phyloP scores from a whole-genome alignment of 345 rosid species.

The Kandelia obovata region DNA sequence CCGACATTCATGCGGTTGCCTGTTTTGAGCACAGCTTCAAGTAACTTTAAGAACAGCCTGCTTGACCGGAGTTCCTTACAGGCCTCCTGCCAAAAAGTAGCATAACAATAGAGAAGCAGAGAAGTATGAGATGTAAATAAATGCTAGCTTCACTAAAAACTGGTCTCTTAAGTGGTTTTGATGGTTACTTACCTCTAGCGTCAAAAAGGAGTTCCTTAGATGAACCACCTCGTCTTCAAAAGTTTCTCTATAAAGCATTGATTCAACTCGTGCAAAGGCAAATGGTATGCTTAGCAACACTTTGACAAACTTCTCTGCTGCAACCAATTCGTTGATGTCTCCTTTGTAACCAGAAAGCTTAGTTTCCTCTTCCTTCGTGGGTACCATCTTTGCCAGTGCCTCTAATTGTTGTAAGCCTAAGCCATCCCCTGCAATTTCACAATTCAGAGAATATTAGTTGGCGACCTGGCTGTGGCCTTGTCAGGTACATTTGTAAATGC shows the following conservation, averaged over 20 bases:
- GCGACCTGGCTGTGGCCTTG: no score
- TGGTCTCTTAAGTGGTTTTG: neutral
- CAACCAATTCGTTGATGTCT: conserved; percentile 67
- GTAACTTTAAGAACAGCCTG: conserved; percentile 77
- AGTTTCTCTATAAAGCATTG: conserved; percentile 88
- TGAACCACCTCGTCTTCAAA: conserved; percentile 89
- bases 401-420: conserved; percentile 76
- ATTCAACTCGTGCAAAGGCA: conserved; percentile 69
- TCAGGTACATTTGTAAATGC: no score
- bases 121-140: neutral
- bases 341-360: conserved; percentile 71
- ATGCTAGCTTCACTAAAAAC: neutral
- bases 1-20: conserved; percentile 98
- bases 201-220: conserved; percentile 80
- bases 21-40: conserved; percentile 91
- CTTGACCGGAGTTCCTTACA: conserved; percentile 95
- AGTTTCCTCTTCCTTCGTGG: conserved; percentile 83
- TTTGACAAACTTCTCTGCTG: conserved; percentile 74
- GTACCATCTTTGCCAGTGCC: conserved; percentile 88
- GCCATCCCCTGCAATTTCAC: conserved; percentile 52
- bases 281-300: conserved; percentile 57
- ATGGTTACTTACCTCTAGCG: conserved; percentile 60
- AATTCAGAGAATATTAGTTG: neutral
- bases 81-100: conserved; percentile 56
- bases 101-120: neutral